Conservation (phyloP, 305 asterid species). For the Fraxinus velutina region DNA sequence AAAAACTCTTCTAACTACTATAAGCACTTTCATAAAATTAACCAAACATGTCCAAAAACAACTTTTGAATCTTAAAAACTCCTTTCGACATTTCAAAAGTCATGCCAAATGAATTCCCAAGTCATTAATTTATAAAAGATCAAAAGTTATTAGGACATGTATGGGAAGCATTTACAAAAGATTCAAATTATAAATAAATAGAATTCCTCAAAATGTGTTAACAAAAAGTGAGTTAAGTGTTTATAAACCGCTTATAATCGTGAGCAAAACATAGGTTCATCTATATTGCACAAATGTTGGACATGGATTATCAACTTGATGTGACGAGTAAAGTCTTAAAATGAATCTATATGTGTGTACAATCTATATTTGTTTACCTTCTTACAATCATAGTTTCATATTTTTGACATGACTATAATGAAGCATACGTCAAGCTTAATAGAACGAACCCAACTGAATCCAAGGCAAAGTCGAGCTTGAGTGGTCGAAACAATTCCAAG, state of each 20-base stretch:
- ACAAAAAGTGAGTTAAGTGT: neutral
- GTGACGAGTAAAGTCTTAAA: neutral
- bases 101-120: no score
- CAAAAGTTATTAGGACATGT: neutral
- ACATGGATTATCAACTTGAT: neutral
- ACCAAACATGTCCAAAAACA: no score
- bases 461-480: neutral
- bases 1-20: no score
- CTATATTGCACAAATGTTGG: neutral
- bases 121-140: no score
- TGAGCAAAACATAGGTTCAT: neutral
- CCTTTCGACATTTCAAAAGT: no score
- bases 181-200: no score
- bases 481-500: neutral
- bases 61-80: no score
- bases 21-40: no score
- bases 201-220: neutral
- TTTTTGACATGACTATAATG: neutral
- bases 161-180: no score
- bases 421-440: neutral
- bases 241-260: no score
- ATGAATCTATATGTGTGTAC: neutral
- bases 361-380: neutral
- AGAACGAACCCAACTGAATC: neutral
- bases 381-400: neutral